Evolutionary conservation across 2,329 filamentous ascomycete species (phyloP).

Genomic region (Xylariaceae sp.): DNA sequence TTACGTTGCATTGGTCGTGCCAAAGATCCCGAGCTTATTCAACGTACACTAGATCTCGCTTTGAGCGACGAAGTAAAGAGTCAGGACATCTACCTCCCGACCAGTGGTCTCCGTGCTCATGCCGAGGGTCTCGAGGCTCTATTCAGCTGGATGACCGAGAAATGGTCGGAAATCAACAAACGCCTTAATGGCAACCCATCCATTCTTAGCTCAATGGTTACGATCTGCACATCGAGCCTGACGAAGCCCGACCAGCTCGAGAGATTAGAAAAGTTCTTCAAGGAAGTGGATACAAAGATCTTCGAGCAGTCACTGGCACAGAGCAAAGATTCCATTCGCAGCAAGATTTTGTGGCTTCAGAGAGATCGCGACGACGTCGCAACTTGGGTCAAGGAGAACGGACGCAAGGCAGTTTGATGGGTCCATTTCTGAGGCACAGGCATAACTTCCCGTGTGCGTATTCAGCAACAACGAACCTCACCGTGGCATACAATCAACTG

Average conservation of each 20-base stretch:
- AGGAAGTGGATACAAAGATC: conserved; percentile 70
- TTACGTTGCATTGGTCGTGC: conserved; percentile 77
- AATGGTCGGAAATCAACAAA: conserved; percentile 80
- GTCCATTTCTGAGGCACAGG: background rate
- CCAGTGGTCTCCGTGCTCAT: conserved; percentile 71
- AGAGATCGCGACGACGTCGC: conserved; percentile 74
- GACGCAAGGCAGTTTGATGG: conserved; percentile 39
- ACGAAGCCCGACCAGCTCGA: conserved; percentile 69
- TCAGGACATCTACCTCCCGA: conserved; percentile 89
- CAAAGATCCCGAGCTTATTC: conserved; percentile 70
- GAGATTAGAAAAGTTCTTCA: conserved; percentile 76
- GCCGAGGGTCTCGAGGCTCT: conserved; percentile 72
- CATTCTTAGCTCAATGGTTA: conserved; percentile 79
- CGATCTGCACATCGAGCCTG: conserved; percentile 76
- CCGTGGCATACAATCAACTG: background rate
- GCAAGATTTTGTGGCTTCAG: conserved; percentile 76
- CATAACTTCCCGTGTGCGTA: background rate
- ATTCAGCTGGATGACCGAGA: conserved; percentile 76
- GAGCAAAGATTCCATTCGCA: conserved; percentile 75
- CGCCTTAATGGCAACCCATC: conserved; percentile 79
- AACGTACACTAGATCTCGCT: conserved; percentile 70
- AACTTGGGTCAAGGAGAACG: conserved; percentile 54
- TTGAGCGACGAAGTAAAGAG: conserved; percentile 80
- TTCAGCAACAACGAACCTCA: background rate
- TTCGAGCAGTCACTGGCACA: conserved; percentile 89